phyloP scores from a whole-genome alignment of 2,329 filamentous ascomycete species.

The Sclerotinia borealis region DNA sequence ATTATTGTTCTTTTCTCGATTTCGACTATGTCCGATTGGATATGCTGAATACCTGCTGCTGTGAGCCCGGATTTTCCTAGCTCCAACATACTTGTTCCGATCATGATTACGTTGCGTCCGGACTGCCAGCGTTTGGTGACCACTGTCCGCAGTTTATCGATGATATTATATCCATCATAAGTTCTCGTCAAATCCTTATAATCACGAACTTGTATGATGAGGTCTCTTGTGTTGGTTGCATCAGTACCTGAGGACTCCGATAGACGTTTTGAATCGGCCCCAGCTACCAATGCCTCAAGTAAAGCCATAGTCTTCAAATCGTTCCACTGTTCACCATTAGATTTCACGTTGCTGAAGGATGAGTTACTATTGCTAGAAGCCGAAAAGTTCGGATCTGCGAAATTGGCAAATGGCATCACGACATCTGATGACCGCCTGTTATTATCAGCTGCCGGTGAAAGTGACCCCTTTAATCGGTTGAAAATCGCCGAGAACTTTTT shows the following conservation, averaged over 20 bases:
- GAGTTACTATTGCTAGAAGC: conserved; percentile 8
- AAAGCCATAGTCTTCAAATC: conserved; percentile 54
- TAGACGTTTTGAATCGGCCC: conserved; percentile 36
- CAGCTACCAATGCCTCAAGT: conserved; percentile 50
- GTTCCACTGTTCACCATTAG: conserved; percentile 46
- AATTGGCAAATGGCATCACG: conserved; percentile 4
- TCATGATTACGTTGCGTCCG: conserved; percentile 66
- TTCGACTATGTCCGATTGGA: conserved; percentile 41
- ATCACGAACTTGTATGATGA: conserved; percentile 72
- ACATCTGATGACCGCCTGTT: conserved; percentile 3
- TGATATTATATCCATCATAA: conserved; percentile 60
- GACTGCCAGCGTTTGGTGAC: conserved; percentile 66
- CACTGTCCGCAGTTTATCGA: conserved; percentile 63
- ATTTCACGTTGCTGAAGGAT: conserved; percentile 10
- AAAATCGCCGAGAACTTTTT: conserved; percentile 7
- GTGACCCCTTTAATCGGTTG: neutral
- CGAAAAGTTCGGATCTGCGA: conserved; percentile 5
- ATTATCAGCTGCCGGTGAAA: neutral
- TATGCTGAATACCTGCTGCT: conserved; percentile 36
- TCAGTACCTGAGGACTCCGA: conserved; percentile 27
- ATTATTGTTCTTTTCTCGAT: conserved; percentile 47
- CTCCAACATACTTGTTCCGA: conserved; percentile 68
- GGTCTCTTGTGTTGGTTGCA: conserved; percentile 15
- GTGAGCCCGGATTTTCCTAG: conserved; percentile 38
- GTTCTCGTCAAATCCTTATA: conserved; percentile 71